phyloP scores from a whole-genome alignment of 2,329 filamentous ascomycete species.

The Diaporthe batatas region DNA sequence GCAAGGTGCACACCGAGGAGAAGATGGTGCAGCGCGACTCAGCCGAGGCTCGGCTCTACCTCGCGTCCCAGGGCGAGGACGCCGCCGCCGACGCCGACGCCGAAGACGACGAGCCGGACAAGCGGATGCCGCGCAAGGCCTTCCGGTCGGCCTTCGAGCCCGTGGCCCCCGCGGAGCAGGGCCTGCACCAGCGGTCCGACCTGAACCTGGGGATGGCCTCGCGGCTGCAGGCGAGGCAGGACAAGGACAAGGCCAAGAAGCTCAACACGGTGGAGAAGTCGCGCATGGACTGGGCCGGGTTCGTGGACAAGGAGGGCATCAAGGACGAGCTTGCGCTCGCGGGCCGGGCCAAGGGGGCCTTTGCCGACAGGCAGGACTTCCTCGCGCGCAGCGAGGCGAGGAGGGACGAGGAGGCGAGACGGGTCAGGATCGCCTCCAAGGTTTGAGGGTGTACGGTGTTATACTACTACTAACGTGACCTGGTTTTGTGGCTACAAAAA shows the following conservation, averaged over 20 bases:
- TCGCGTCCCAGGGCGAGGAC: slow-evolving; percentile 62
- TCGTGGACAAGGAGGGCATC: slow-evolving; percentile 78
- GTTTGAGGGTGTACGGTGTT: slow-evolving; percentile 42
- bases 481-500: neutral
- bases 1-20: slow-evolving; percentile 78
- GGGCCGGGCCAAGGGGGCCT: slow-evolving; percentile 75
- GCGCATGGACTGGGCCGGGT: slow-evolving; percentile 80
- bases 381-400: slow-evolving; percentile 73
- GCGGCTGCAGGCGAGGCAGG: slow-evolving; percentile 59
- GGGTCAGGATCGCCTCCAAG: slow-evolving; percentile 62
- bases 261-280: slow-evolving; percentile 80
- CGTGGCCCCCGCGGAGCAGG: slow-evolving; percentile 54
- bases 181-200: slow-evolving; percentile 60
- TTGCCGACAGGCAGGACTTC: slow-evolving; percentile 73
- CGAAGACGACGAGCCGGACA: slow-evolving; percentile 52
- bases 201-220: slow-evolving; percentile 69
- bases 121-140: slow-evolving; percentile 64
- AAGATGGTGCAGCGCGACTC: slow-evolving; percentile 76
- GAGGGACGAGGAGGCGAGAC: slow-evolving; percentile 71
- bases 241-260: slow-evolving; percentile 67
- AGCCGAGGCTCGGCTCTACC: slow-evolving; percentile 74
- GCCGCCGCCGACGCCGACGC: slow-evolving; percentile 44
- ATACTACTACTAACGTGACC: neutral
- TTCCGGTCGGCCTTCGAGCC: slow-evolving; percentile 76
- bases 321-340: slow-evolving; percentile 76